Base-by-base conservation (phyloP, 352 stramenopile genomes). In the Phytophthora hibernalis region DNA sequence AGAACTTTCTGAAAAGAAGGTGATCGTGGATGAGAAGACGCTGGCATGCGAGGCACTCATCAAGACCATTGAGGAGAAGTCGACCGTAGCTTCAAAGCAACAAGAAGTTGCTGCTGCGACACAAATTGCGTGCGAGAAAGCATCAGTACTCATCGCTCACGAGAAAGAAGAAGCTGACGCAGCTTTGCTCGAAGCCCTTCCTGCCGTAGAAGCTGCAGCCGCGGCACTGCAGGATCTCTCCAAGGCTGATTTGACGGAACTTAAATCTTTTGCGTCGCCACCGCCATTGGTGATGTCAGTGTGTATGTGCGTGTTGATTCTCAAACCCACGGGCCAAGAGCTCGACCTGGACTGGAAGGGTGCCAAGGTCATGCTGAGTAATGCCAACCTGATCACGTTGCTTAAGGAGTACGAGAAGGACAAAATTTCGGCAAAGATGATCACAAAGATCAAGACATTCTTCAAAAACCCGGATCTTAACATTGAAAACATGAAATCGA, bases 361-460 rank as follows among this genome's bases (percentile, higher is more conserved):
- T 12, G 91, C 92, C 16, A 98, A 98, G 62, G 91, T 97, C 44
- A 98, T 99, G 96, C 76, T 99, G 33, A 91, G 86, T 48, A 97
- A 98, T 20, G 81, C 90, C 0, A 96, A 95, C 51, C 69, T 99
- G 37, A 87, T 99, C 42, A 86, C 83, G 4, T 77, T 93, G 22
- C 74, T 99, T 4, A 98, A 98, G 53, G 89, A 95, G 53, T 99
- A 99, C 74, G 91, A 98, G 49, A 99, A 98, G 58, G 94, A 98
- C 69, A 96, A 93, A 58, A 98, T 99, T 54, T 98, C 91, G 26
- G 73, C 97, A 45, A 98, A 98, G 69, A 97, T 97, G 93, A 97
- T 98, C 60, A 89, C 89, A 5, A 96, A 95, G 55, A 97, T 98
- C 69, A 97, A 96, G 69, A 98, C 97, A 28, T 97, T 98, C 43